Evolutionary conservation across 441 rosid genomes (phyloP), one percentile per base, ranked within the genome.

Genomic region (Erodium texanum): DNA sequence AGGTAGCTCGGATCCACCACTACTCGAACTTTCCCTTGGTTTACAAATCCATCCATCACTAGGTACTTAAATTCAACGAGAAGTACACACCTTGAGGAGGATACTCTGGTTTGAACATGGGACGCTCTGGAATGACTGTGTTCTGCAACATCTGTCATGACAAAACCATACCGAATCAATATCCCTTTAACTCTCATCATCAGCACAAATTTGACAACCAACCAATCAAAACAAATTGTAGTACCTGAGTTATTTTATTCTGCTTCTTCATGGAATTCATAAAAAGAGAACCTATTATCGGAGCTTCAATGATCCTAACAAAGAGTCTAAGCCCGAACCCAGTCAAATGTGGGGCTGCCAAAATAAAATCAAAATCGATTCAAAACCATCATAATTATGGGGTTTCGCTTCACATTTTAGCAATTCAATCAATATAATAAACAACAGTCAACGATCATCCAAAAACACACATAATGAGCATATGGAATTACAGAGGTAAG

Each of bases 91-190:
- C 89, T 83, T 87, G 96, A 56, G 86, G 78, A 75, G 94, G 94
- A 76, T 73, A 89, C 82, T 87, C 92, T 16, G 97, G 97, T 73
- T 77, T 86, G 74, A 84, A 87, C 97, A 92, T 89, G 43, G 97
- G 97, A 52, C 81, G 74, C 78, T 92, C 97, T 9, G 94, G 96
- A 72, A 92, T 84, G 63, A 63, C 81, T 11, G 89, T 84, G 72
- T 82, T 71, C 70, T 78, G 81, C 81, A 92, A 77, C 70, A 87
- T 66, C 96, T 92, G 80, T 64, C 61, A 75, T 65, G 18, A 48
- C 69, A 59, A 66, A 78, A 64, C 20, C 63, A 65, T 16, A 34
- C 12, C 5, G 6, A 20, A 64, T 41, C 24, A 18, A 20, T 23
- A 66, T 45, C 3, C 1, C 16, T 64, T 11, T 38, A 38, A 0